Evolutionary conservation across 1,284 basidiomycete genomes (phyloP).

Genomic region (Papiliotrema laurentii): DNA sequence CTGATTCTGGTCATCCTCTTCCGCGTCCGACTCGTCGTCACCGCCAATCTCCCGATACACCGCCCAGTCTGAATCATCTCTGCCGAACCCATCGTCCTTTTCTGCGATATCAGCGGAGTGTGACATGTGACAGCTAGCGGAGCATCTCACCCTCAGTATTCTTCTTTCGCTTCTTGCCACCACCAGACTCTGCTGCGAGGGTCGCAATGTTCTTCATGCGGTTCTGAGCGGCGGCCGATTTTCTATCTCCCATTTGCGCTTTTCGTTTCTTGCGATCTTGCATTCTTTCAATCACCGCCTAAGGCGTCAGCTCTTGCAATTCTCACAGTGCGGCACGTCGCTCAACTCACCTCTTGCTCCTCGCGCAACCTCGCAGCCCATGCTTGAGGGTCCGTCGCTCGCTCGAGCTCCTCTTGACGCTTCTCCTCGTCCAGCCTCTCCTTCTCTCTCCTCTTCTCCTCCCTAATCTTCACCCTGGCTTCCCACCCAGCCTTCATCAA

Average conservation of each 20-base stretch:
- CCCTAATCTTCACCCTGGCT: constrained; percentile 75
- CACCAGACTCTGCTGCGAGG: constrained; percentile 76
- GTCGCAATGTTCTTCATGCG: constrained; percentile 96
- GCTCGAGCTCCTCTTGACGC: constrained; percentile 70
- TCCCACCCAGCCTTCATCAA: constrained; percentile 94
- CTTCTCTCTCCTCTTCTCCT: constrained; percentile 81
- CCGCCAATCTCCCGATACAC: constrained; percentile 95
- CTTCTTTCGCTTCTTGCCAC: constrained; percentile 65
- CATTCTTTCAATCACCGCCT: constrained; percentile 77
- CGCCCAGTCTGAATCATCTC: constrained; percentile 94
- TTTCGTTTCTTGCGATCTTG: constrained; percentile 76
- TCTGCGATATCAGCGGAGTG: constrained; percentile 47
- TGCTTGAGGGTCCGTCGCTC: constrained; percentile 62
- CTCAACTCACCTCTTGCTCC: constrained; percentile 67
- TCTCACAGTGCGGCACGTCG: neutral
- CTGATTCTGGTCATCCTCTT: constrained; percentile 81
- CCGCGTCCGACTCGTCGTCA: constrained; percentile 84
- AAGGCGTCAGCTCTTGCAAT: neutral
- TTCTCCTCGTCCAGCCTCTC: constrained; percentile 67
- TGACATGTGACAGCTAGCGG: constrained; percentile 24
- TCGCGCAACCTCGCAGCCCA: constrained; percentile 68
- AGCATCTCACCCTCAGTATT: constrained; percentile 76
- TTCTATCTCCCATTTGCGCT: constrained; percentile 81
- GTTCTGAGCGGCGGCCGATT: constrained; percentile 91
- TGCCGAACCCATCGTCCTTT: constrained; percentile 82